Percentiles rank a stretch among this genome's conserved stretches.
These are phyloP conservation scores for Colletotrichum aenigma DNA, from an alignment of 2,329 filamentous ascomycete species.

Conservation along the genomic window DNA sequence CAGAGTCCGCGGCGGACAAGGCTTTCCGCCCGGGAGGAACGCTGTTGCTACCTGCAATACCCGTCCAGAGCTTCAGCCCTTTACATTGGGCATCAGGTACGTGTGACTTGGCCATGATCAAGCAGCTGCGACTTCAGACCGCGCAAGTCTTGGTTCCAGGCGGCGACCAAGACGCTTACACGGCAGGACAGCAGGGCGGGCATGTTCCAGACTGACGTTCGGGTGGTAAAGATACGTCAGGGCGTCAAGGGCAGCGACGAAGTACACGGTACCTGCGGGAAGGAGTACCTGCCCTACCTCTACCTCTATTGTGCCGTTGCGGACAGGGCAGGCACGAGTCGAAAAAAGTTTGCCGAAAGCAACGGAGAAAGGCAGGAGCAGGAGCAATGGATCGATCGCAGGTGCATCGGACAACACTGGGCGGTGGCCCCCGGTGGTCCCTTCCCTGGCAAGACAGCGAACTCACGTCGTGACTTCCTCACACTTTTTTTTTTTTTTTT, in stretches of 20 bases:
- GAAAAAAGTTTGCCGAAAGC: neutral
- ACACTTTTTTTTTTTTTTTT: neutral
- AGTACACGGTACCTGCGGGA: neutral
- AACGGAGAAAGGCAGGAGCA: neutral
- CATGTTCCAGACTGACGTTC: neutral
- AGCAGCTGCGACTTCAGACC: neutral
- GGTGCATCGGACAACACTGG: neutral
- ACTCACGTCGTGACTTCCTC: neutral
- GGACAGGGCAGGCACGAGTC: neutral
- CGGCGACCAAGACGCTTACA: slow-evolving; percentile 2
- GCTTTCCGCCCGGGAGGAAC: neutral
- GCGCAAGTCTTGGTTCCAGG: neutral
- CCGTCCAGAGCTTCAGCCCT: neutral
- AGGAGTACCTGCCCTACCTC: neutral
- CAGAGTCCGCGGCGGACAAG: neutral
- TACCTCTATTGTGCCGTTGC: neutral
- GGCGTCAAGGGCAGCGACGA: neutral
- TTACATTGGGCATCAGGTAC: neutral
- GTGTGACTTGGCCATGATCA: neutral
- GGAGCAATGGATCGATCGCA: neutral
- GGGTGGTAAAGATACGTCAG: neutral
- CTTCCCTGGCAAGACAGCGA: neutral
- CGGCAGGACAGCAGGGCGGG: neutral
- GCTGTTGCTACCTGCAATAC: neutral
- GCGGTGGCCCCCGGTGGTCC: neutral